Conservation (phyloP, 2,329 filamentous ascomycete genomes). For the Ustulina deusta region DNA sequence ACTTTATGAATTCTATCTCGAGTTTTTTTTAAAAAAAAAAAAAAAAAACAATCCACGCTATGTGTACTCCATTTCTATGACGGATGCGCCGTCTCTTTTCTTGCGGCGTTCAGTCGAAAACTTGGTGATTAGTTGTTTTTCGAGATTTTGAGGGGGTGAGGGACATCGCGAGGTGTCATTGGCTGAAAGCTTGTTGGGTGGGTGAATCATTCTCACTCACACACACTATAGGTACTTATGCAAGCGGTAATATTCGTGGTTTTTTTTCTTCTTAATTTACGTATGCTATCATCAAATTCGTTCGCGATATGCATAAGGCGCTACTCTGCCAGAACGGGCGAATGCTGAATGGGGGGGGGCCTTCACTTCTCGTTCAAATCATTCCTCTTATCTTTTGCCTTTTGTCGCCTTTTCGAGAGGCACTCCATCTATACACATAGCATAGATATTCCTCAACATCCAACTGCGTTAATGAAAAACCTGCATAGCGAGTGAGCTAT, state of each 20-base stretch:
- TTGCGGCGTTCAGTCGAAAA: neutral
- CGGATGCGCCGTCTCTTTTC: neutral
- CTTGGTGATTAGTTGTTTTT: no score
- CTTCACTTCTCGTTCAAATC: neutral
- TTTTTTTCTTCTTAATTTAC: neutral
- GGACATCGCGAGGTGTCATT: neutral
- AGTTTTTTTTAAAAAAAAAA: no score
- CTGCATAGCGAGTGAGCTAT: constrained; percentile 20
- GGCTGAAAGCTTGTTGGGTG: neutral
- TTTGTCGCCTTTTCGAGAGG: neutral
- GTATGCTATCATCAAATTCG: constrained; percentile 4
- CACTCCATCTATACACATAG: constrained; percentile 5
- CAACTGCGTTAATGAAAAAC: neutral
- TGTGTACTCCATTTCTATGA: no score
- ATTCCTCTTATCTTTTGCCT: neutral
- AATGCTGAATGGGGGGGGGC: neutral
- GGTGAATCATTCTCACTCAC: neutral
- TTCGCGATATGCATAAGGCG: constrained; percentile 5
- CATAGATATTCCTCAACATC: neutral
- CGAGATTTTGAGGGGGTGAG: neutral
- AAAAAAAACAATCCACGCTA: no score
- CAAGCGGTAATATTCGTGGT: neutral
- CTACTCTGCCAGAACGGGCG: neutral
- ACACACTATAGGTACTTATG: neutral
- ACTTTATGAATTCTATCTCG: no score